A percentile compares a stretch with the other conserved stretches of the same genome.
These are phyloP conservation scores for Clonostachys byssicola DNA, from an alignment of 2,329 filamentous ascomycete genomes.

Conservation along the genomic window DNA sequence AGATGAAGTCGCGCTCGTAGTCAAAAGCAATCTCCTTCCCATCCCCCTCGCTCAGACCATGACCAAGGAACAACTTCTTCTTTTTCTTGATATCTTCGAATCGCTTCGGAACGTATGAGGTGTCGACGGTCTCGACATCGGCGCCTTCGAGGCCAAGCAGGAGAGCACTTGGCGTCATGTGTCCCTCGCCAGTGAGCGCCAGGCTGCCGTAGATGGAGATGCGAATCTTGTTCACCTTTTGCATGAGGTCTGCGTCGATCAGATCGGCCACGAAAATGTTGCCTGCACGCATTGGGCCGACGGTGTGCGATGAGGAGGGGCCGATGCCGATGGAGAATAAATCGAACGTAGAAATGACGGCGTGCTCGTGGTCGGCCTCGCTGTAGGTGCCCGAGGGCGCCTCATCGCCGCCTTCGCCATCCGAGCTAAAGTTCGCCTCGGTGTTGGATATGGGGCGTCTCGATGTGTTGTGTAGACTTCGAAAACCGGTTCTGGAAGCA, in stretches of 20 bases:
- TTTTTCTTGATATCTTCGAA: constrained; percentile 39
- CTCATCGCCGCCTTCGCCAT: constrained; percentile 12
- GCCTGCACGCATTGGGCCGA: constrained; percentile 46
- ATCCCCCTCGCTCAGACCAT: constrained; percentile 28
- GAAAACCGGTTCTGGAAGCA: no score
- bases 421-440: no score
- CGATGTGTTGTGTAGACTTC: no score
- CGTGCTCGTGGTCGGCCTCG: constrained; percentile 44
- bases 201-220: constrained; percentile 45
- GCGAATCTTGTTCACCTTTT: constrained; percentile 39
- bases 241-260: constrained; percentile 36
- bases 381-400: constrained; percentile 35
- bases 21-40: constrained; percentile 43
- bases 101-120: constrained; percentile 38
- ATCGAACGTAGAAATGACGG: constrained; percentile 47
- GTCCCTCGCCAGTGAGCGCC: constrained; percentile 44
- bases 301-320: constrained; percentile 45
- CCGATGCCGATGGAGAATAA: constrained; percentile 48
- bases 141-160: constrained; percentile 44
- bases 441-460: no score
- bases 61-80: constrained; percentile 38
- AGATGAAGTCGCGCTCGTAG: constrained; percentile 42
- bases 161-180: constrained; percentile 46
- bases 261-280: constrained; percentile 46
- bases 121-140: constrained; percentile 44